Conservation (phyloP, 2,329 filamentous ascomycete genomes). For the Beauveria sp. region DNA sequence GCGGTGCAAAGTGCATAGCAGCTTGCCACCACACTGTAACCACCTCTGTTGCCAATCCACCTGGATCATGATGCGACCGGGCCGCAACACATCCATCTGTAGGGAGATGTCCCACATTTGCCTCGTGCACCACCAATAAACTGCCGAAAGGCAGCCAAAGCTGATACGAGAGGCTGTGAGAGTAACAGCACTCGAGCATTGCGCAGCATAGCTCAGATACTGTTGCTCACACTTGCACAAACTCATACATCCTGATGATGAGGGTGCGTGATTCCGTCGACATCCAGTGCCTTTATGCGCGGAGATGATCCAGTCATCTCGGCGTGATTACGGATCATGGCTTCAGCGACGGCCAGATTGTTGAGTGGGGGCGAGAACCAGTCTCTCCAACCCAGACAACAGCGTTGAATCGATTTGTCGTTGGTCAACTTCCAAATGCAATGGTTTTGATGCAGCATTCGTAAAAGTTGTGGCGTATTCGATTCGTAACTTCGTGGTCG, state of each 20-base stretch:
- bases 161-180: background rate
- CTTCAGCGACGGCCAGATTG: conserved; percentile 24
- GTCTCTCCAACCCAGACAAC: background rate
- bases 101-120: conserved; percentile 13
- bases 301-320: conserved; percentile 33
- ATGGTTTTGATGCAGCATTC: conserved; percentile 1
- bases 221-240: conserved; percentile 1
- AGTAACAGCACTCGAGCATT: background rate
- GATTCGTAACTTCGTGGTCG: conserved; percentile 13
- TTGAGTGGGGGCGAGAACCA: conserved; percentile 23
- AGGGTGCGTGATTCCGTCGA: conserved; percentile 29
- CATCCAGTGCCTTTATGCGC: conserved; percentile 37
- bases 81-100: background rate
- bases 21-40: conserved; percentile 21
- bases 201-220: conserved; percentile 1
- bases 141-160: background rate
- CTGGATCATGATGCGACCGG: background rate
- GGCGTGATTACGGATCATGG: conserved; percentile 28
- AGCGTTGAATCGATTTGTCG: conserved; percentile 5
- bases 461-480: conserved; percentile 5
- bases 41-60: conserved; percentile 12
- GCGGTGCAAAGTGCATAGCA: background rate
- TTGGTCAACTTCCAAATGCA: conserved; percentile 10
- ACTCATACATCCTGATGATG: conserved; percentile 11
- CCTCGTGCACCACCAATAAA: background rate